Percentiles rank a stretch among this genome's conserved stretches.
Evolutionary conservation across 495 filamentous ascomycete species (phyloP).

Genomic region (Hypoxylon lienhwacheense): DNA sequence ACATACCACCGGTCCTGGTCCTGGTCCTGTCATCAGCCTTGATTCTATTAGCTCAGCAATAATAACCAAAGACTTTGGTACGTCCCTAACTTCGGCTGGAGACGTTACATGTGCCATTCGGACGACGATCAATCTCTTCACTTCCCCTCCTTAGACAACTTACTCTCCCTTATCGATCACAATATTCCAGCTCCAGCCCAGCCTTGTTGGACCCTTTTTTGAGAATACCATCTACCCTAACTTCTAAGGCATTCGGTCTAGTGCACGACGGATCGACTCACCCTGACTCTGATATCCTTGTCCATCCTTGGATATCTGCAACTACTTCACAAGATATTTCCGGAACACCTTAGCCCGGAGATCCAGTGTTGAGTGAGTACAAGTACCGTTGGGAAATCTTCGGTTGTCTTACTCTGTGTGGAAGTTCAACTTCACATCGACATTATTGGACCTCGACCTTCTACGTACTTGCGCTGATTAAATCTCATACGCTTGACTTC

Average conservation of each 20-base stretch:
- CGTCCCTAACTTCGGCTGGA: slow-evolving; percentile 16
- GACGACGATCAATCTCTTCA: slow-evolving; percentile 19
- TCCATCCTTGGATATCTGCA: background rate
- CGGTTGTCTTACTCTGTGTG: slow-evolving; percentile 23
- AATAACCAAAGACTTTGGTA: slow-evolving; percentile 21
- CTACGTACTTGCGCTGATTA: background rate
- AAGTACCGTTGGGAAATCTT: slow-evolving; percentile 14
- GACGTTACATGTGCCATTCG: slow-evolving; percentile 33
- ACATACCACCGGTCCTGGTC: too few species aligned
- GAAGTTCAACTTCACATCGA: slow-evolving; percentile 9
- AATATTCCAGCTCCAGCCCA: slow-evolving; percentile 3
- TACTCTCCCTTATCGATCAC: slow-evolving; percentile 22
- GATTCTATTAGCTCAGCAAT: slow-evolving; percentile 19
- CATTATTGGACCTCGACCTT: slow-evolving; percentile 6
- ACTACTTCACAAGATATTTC: slow-evolving; percentile 12
- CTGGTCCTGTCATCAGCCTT: slow-evolving; percentile 26
- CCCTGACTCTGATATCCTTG: background rate
- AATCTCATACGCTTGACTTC: slow-evolving; percentile 10
- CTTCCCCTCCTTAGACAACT: slow-evolving; percentile 20
- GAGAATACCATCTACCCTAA: slow-evolving; percentile 10
- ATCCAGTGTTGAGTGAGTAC: slow-evolving; percentile 8
- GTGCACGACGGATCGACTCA: slow-evolving; percentile 7
- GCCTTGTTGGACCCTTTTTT: slow-evolving; percentile 1
- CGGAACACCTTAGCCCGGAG: slow-evolving; percentile 10
- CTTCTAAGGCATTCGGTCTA: too few species aligned